Conservation (phyloP, 1,284 basidiomycete genomes). For the Ceratobasidium sp. region DNA sequence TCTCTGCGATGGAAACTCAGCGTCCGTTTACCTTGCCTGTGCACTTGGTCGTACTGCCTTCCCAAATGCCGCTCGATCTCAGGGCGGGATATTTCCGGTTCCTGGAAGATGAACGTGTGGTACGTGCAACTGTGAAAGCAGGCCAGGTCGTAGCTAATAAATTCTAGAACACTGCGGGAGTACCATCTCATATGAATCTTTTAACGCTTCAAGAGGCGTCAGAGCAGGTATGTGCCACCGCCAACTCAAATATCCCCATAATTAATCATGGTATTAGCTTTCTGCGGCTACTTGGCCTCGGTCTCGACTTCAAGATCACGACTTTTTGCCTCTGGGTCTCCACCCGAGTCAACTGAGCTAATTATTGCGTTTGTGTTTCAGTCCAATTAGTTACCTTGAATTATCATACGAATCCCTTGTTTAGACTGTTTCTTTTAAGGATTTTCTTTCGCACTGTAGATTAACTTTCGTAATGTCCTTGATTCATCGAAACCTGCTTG, state of each 20-base stretch:
- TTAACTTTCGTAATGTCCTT: background rate
- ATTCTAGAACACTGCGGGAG: conserved; percentile 62
- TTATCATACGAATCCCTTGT: conserved; percentile 12
- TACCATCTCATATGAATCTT: conserved; percentile 79
- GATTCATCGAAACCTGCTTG: background rate
- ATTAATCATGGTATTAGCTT: background rate
- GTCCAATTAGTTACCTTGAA: background rate
- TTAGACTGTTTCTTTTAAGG: background rate
- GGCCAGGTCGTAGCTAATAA: conserved; percentile 17
- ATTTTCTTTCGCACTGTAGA: conserved; percentile 3
- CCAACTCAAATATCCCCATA: background rate
- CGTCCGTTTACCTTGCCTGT: conserved; percentile 72
- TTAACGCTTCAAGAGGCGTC: conserved; percentile 64
- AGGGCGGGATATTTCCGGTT: conserved; percentile 65
- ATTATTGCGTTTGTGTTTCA: conserved; percentile 5
- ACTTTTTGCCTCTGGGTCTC: conserved; percentile 46
- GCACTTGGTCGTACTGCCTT: conserved; percentile 73
- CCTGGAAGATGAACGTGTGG: conserved; percentile 65
- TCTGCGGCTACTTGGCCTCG: conserved; percentile 43
- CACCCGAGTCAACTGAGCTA: conserved; percentile 35
- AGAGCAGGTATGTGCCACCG: conserved; percentile 60
- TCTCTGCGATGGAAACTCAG: conserved; percentile 17
- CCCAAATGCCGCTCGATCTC: conserved; percentile 72
- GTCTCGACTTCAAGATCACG: conserved; percentile 42
- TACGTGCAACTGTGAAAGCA: conserved; percentile 51